Conservation (phyloP, 1,139 yeast genomes). For the Hanseniaspora uvarum region DNA sequence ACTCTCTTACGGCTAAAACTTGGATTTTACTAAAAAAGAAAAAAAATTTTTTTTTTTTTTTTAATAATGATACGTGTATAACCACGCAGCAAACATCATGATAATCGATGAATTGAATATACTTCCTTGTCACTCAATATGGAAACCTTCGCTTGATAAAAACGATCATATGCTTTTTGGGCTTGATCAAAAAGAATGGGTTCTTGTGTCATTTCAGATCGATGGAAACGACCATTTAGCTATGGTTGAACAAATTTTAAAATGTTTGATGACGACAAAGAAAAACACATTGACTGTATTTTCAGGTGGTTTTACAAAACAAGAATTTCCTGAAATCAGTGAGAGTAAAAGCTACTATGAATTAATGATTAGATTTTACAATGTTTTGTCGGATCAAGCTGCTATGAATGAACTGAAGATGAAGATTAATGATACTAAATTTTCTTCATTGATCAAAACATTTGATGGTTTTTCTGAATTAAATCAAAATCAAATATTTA, state of each 20-base stretch:
- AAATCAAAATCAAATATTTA: slow-evolving; percentile 17
- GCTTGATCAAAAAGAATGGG: slow-evolving; percentile 45
- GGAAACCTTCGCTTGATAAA: slow-evolving; percentile 34
- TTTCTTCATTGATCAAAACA: background rate
- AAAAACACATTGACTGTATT: slow-evolving; percentile 32
- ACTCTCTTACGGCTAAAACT: too few relatives aligned
- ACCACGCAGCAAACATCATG: background rate
- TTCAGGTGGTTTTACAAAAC: slow-evolving; percentile 71
- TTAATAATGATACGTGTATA: too few relatives aligned
- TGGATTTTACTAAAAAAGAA: too few relatives aligned
- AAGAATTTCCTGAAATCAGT: slow-evolving; percentile 38
- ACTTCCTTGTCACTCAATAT: slow-evolving; percentile 62
- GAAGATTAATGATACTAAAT: background rate
- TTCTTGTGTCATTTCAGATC: slow-evolving; percentile 51
- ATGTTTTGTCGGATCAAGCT: background rate
- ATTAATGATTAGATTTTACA: slow-evolving; percentile 5
- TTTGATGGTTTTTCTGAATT: background rate
- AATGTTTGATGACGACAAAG: slow-evolving; percentile 28
- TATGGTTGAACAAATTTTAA: slow-evolving; percentile 46
- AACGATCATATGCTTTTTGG: slow-evolving; percentile 33
- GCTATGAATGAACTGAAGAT: background rate
- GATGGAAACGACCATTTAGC: slow-evolving; percentile 60
- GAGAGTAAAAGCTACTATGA: slow-evolving; percentile 13
- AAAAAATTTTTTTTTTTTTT: background rate
- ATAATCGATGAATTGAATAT: slow-evolving; percentile 36